Evolutionary conservation across 495 filamentous ascomycete genomes (phyloP).

Genomic region (Collariella sp.): DNA sequence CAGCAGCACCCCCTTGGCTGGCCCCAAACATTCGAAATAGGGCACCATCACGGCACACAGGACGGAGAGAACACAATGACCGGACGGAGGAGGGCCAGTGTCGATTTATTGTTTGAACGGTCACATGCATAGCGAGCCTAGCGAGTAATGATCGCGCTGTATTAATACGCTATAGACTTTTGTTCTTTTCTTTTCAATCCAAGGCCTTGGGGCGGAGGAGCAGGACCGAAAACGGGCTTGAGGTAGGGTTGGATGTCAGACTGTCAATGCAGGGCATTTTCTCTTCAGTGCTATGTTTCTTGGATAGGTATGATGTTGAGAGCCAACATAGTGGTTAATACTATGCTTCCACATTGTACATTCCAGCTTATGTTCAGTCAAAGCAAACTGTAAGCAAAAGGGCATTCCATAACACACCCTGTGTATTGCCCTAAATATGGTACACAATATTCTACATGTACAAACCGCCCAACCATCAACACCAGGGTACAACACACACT

Average conservation of each 20-base stretch:
- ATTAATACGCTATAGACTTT: conserved; percentile 21
- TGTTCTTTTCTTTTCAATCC: conserved; percentile 2
- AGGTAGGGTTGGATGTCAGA: background rate
- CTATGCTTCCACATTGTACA: background rate
- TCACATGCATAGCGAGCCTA: background rate
- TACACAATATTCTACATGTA: conserved; percentile 5
- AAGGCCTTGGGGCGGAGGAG: background rate
- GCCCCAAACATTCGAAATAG: background rate
- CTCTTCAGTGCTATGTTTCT: background rate
- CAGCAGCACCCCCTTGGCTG: background rate
- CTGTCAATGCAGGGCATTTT: background rate
- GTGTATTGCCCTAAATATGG: background rate
- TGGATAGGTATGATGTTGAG: background rate
- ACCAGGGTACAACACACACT: background rate
- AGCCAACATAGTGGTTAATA: background rate
- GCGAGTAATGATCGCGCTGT: conserved; percentile 12
- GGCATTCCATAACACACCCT: background rate
- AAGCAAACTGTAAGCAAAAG: no score
- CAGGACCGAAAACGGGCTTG: background rate
- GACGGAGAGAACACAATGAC: background rate
- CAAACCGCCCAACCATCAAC: background rate
- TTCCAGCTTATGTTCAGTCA: no score
- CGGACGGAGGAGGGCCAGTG: background rate
- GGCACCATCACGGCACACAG: background rate
- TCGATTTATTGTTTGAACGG: background rate